A percentile compares a stretch with the other conserved stretches of the same genome.
phyloP scores from a whole-genome alignment of 164 flowering plant species.

The Dillenia suffruticosa region DNA sequence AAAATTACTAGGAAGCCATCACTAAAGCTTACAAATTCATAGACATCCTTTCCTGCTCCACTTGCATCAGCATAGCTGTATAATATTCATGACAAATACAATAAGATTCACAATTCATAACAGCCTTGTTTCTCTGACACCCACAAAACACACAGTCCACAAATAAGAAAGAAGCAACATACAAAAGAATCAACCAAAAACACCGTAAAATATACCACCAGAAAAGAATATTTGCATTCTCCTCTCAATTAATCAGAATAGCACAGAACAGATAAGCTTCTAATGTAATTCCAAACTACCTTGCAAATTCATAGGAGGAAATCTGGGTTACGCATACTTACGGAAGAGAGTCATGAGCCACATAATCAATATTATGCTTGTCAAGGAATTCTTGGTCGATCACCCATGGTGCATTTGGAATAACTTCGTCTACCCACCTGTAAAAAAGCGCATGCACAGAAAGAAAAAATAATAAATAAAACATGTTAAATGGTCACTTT shows the following conservation, averaged over 20 bases:
- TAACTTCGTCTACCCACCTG: constrained; percentile 99
- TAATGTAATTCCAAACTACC: not conserved
- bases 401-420: constrained; percentile 99
- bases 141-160: too few relatives aligned
- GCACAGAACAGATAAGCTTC: too few relatives aligned
- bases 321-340: constrained; percentile 37
- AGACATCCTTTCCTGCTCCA: constrained; percentile 74
- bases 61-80: constrained; percentile 72
- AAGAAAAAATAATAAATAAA: not conserved
- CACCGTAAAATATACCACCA: too few relatives aligned
- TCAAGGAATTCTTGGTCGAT: constrained; percentile 74
- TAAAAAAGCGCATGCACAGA: not conserved
- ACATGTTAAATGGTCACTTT: too few relatives aligned
- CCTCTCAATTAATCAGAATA: not conserved
- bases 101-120: too few relatives aligned
- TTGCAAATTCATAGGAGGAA: not conserved
- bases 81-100: constrained; percentile 9
- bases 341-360: constrained; percentile 99
- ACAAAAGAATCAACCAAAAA: too few relatives aligned
- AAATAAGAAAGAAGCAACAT: too few relatives aligned
- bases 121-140: too few relatives aligned
- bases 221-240: not conserved
- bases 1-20: not conserved
- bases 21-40: constrained; percentile 58
- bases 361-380: constrained; percentile 82